Evolutionary conservation across 2,329 filamentous ascomycete species (phyloP).

Genomic region (Hymenoscyphus repandus): DNA sequence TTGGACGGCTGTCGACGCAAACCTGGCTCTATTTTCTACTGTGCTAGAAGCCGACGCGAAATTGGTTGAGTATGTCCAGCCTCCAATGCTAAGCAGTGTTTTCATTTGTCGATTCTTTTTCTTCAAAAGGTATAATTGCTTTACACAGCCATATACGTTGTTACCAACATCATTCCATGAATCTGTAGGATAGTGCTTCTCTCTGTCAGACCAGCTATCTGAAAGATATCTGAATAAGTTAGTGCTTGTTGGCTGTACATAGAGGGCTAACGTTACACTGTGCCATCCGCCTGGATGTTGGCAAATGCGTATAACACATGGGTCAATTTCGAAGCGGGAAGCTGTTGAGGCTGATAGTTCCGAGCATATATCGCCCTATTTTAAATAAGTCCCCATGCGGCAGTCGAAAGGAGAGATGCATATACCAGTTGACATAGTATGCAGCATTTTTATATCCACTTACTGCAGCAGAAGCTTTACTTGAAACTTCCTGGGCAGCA

Average conservation of each 20-base stretch:
- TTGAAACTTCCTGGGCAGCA: too few species aligned
- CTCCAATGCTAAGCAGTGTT: slow-evolving; percentile 73
- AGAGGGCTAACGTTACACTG: slow-evolving; percentile 49
- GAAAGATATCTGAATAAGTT: slow-evolving; percentile 47
- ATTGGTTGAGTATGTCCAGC: slow-evolving; percentile 78
- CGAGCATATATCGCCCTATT: slow-evolving; percentile 66
- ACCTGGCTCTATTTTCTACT: slow-evolving; percentile 53
- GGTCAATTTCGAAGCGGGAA: slow-evolving; percentile 65
- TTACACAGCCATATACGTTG: slow-evolving; percentile 76
- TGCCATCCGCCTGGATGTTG: slow-evolving; percentile 65
- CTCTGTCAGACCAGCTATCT: slow-evolving; percentile 63
- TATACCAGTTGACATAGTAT: slow-evolving; percentile 15
- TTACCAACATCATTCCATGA: slow-evolving; percentile 60
- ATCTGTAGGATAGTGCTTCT: slow-evolving; percentile 76
- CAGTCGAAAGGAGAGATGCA: neutral
- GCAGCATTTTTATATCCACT: slow-evolving; percentile 13
- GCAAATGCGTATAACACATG: slow-evolving; percentile 80
- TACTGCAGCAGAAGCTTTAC: neutral
- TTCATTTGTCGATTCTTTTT: slow-evolving; percentile 74
- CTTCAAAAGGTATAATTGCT: slow-evolving; percentile 75
- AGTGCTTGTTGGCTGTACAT: slow-evolving; percentile 46
- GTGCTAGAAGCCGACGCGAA: slow-evolving; percentile 66
- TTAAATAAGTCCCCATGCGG: neutral
- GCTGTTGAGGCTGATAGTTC: slow-evolving; percentile 64
- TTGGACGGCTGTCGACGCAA: slow-evolving; percentile 63